Evolutionary conservation across 2,329 filamentous ascomycete genomes (phyloP), one percentile per base, ranked within the genome.

Genomic region (Chaetomiaceae sp.): DNA sequence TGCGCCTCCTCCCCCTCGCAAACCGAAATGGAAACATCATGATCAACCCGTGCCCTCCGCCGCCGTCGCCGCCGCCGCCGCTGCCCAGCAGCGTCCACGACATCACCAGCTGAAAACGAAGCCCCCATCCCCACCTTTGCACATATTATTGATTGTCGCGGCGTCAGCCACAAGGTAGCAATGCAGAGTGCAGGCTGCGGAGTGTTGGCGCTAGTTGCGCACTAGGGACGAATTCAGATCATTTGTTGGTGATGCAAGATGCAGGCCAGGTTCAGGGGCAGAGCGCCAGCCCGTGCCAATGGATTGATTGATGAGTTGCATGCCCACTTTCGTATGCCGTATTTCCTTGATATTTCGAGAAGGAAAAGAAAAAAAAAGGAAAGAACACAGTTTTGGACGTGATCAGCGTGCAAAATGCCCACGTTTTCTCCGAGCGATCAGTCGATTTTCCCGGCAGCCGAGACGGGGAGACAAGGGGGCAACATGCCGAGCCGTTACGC

Each of bases 121-220:
- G 6, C 37, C 9, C 37, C 36, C 21, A 25, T 16, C 41, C 41
- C 41, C 43, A 47, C 44, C 32, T 29, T 20, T 9, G 38, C 13
- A 29, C 25, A 41, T 21, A 41, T 41, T 40, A 36, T 27, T 36
- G 38, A 33, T 29, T 18, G 30, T 18, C 16, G 29, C 20, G 5
- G 21, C 20, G 32, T 50, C 38, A 50, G 47, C 47, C 47, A 50
- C 47, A 43, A n/a, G 18, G 47, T 50, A 30, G 37, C 47, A 50
- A 36, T 34, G 38, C 47, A 50, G 37, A 18, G 37, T 46, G 30
- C 44, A 11, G 16, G 20, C 6, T 38, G n/a, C 34, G 41, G 16
- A 27, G 16, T 33, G 46, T 32, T 29, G 36, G 46, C 18, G 36
- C 34, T 21, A 16, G 9, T 20, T n/a, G 23, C 23, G 10, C 36